Base-by-base conservation (phyloP, 2,329 filamentous ascomycete genomes). In the Colletotrichum simmondsii region DNA sequence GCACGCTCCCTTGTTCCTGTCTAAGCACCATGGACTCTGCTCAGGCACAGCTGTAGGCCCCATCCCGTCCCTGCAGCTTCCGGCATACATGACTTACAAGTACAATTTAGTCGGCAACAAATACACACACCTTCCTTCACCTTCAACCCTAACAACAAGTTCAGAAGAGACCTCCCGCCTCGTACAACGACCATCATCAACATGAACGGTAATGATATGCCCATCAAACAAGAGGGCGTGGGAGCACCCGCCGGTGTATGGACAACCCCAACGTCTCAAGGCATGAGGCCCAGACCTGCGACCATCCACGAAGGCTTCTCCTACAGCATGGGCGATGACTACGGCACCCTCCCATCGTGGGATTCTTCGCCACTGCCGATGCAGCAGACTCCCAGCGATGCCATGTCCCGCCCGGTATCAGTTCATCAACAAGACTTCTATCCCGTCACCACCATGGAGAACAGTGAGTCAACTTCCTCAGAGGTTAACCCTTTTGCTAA, bases 271-370 rank as follows among this genome's bases (percentile, higher is more conserved):
- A 85, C 84, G 14, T 83, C 88, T 53, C 86, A 88, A 66, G 81
- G 85, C 71, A 80, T 85, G 76, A 85, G 87, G 74, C 87, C 87
- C 59, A 86, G 89, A 52, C 89, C 90, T 67, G 87, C 87, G 56
- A 90, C 89, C 52, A 90, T 91, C 70, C 89, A 91, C 76, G 89
- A 91, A 78, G 88, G 87, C 64, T 91, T 91, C 78, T 88, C 88
- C 22, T 92, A 89, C 80, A 89, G 87, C 77, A 82, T 89, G 74
- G 84, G 85, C 46, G 88, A 90, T 74, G 86, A 88, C 57, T 89
- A 86, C 75, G 83, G 84, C 58, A 83, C 85, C 5, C 79, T 91
- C 58, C 84, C 87, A 19, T 85, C 88, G 3, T 92, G 90, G 90
- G 89, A 91, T 76, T 84, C 89, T 28, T 87, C 88, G 49, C 85